phyloP scores from a whole-genome alignment of 306 rosid genomes.

The Styphnolobium japonicum region DNA sequence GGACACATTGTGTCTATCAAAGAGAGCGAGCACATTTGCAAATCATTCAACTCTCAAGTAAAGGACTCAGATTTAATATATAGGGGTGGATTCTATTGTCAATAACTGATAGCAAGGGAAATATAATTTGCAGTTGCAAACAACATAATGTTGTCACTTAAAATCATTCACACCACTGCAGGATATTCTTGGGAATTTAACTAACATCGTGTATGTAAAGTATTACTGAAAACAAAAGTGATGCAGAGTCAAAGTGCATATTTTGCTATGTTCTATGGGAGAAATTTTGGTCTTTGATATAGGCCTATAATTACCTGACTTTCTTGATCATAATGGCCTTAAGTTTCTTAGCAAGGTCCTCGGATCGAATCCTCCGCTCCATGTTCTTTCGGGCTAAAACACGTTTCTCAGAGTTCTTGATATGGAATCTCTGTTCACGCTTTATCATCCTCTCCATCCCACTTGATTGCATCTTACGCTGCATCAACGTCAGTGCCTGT shows the following conservation, averaged over 20 bases:
- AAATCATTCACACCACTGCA: neutral
- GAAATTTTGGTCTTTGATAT: neutral
- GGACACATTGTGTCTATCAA: too few relatives aligned
- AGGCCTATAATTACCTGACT: slow-evolving; percentile 61
- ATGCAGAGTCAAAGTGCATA: neutral
- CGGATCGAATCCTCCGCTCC: slow-evolving; percentile 58
- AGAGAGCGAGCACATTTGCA: too few relatives aligned
- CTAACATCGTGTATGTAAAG: neutral
- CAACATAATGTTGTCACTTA: neutral
- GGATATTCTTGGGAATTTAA: slow-evolving; percentile 2
- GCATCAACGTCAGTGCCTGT: slow-evolving; percentile 55
- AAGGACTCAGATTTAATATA: too few relatives aligned
- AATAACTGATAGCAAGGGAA: neutral
- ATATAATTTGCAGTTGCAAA: neutral
- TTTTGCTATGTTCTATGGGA: neutral
- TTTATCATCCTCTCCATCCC: slow-evolving; percentile 88
- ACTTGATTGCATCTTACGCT: slow-evolving; percentile 76
- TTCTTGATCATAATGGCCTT: slow-evolving; percentile 72
- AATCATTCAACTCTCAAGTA: too few relatives aligned
- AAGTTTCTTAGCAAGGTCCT: slow-evolving; percentile 78
- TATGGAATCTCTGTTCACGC: slow-evolving; percentile 58
- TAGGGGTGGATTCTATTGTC: neutral
- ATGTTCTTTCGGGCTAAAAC: slow-evolving; percentile 66
- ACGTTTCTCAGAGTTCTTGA: slow-evolving; percentile 93
- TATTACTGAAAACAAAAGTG: neutral